Evolutionary conservation across 352 stramenopile species (phyloP), one percentile per base, ranked within the genome.

Genomic region (Globisporangium irregulare): DNA sequence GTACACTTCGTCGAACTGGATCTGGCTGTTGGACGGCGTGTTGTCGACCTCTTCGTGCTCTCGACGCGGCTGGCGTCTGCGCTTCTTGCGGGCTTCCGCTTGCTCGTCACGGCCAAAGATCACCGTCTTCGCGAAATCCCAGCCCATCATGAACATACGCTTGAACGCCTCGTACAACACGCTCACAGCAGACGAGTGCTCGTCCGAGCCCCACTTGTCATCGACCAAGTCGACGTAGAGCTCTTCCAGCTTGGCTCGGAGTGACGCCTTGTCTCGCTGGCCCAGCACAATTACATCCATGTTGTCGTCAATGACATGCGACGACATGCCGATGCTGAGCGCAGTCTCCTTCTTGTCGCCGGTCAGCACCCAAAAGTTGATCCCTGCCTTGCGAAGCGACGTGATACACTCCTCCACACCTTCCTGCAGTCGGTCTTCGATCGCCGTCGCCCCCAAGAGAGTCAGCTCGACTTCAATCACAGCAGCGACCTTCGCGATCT

Each of bases 301-400:
- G 43, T 94, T 91, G 68, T 94, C 86, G 64, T 93, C 86, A 36
- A 97, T 97, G 48, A 96, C 86, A 56, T 97, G 87, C 22, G 87
- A 96, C 18, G 89, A 94, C 86, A 95, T 95, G 32, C 89, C 89
- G 27, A 96, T 95, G 60, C 86, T 95, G 14, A 95, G 70, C 9
- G 89, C 89, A 1, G 89, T 96, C 72, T 96, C 89, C 69, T 94
- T 95, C 63, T 96, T 96, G 75, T 96, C 89, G 27, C 89, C 96
- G 0, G 96, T 99, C 29, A 99, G 81, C 32, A 99, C 92, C 96
- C 96, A 99, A 53, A 98, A 92, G 66, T 98, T 98, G 69, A 99
- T 98, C 3, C 94, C 95, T 8, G 96, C 95, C 57, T 97, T 93
- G 9, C 86, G 77, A 36, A 99, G 75, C n/a, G 94, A 83, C 51